These are phyloP conservation scores for Arthrinium puccinioides DNA, from an alignment of 2,329 filamentous ascomycete genomes.

Conservation along the genomic window DNA sequence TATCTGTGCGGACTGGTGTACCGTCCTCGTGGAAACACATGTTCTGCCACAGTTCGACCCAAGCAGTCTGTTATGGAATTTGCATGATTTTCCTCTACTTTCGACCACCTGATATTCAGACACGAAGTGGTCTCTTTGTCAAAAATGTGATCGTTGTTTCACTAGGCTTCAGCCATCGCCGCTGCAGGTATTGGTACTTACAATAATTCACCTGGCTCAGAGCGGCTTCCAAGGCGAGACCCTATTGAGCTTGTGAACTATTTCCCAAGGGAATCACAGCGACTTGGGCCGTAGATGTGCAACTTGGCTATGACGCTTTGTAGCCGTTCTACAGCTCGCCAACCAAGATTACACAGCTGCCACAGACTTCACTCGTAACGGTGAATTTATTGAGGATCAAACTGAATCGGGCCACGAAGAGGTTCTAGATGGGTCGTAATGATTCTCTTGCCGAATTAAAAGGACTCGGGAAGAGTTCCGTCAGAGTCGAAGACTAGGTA, in stretches of 20 bases:
- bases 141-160: neutral
- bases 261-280: neutral
- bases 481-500: too few species aligned
- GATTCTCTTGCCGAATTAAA: too few species aligned
- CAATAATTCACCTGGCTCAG: neutral
- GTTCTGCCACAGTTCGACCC: conserved; percentile 1
- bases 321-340: neutral
- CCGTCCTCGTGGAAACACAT: neutral
- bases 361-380: too few species aligned
- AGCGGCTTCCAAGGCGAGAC: neutral
- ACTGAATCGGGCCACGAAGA: too few species aligned
- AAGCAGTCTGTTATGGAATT: neutral
- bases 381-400: too few species aligned
- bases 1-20: neutral
- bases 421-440: too few species aligned
- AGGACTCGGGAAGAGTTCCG: too few species aligned
- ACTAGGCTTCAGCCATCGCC: neutral
- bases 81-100: neutral
- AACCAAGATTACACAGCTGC: neutral
- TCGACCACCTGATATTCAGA: neutral
- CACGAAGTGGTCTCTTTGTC: neutral
- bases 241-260: neutral
- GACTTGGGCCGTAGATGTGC: neutral
- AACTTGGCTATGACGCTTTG: neutral
- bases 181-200: neutral